These are phyloP conservation scores for Bipolaris gigantea DNA, from an alignment of 2,329 filamentous ascomycete species.

Conservation along the genomic window DNA sequence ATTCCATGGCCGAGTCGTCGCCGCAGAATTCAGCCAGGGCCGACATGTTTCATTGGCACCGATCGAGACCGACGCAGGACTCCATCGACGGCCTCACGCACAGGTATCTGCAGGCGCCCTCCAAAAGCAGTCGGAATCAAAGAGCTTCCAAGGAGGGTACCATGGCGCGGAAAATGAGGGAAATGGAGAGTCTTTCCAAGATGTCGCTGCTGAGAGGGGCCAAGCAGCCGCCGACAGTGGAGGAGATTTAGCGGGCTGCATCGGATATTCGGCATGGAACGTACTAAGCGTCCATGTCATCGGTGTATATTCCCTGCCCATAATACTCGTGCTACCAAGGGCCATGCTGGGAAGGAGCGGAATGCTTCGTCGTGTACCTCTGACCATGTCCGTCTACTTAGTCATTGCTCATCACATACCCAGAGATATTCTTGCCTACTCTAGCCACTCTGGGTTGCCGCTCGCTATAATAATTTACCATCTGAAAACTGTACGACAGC, in stretches of 20 bases:
- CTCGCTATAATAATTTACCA: constrained; percentile 56
- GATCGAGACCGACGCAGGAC: background rate
- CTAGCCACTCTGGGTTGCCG: background rate
- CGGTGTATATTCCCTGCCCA: background rate
- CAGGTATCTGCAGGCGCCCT: background rate
- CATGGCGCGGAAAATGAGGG: constrained; percentile 3
- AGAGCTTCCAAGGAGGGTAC: background rate
- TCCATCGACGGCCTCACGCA: background rate
- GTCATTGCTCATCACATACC: background rate
- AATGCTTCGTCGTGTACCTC: background rate
- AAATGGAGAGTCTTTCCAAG: constrained; percentile 3
- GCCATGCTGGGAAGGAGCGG: background rate
- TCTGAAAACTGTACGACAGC: constrained; percentile 86
- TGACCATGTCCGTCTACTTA: background rate
- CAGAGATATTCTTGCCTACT: background rate
- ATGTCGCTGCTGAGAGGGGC: background rate
- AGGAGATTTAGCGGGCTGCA: constrained; percentile 28
- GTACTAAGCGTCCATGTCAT: constrained; percentile 10
- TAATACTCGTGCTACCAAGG: background rate
- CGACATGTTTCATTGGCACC: background rate
- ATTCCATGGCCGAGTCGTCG: background rate
- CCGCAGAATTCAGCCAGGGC: background rate
- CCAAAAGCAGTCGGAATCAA: background rate
- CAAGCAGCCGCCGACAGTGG: constrained; percentile 22
- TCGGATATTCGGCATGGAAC: constrained; percentile 25